These are phyloP conservation scores for Penicillium antarcticum DNA, from an alignment of 495 filamentous ascomycete species.

Conservation along the genomic window DNA sequence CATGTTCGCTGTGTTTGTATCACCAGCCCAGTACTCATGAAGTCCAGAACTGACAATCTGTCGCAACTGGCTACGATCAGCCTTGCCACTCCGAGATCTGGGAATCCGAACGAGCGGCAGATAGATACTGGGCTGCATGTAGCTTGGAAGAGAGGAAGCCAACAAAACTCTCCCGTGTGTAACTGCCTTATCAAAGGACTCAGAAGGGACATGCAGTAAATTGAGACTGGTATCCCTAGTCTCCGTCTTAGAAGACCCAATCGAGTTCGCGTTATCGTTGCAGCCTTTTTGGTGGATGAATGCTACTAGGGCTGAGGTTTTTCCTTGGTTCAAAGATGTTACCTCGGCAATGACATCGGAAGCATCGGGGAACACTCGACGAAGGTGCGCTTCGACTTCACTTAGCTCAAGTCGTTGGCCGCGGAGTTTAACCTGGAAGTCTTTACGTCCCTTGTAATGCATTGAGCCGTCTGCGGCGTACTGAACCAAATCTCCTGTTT, in stretches of 20 bases:
- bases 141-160: background rate
- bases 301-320: background rate
- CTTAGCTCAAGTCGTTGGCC: conserved; percentile 6
- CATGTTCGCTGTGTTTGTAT: background rate
- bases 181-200: background rate
- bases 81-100: background rate
- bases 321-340: background rate
- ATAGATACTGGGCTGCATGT: background rate
- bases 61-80: background rate
- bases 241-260: background rate
- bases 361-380: background rate
- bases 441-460: conserved; percentile 4
- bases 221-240: background rate
- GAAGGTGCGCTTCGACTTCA: conserved; percentile 1
- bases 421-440: conserved; percentile 6
- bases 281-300: background rate
- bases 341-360: background rate
- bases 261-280: background rate
- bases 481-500: conserved; percentile 8
- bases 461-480: background rate
- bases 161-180: background rate
- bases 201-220: background rate
- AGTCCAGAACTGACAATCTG: background rate
- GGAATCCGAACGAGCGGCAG: background rate
- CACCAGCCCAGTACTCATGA: background rate